Conservation (phyloP, 805 yeast genomes). For the Metschnikowia orientalis region DNA sequence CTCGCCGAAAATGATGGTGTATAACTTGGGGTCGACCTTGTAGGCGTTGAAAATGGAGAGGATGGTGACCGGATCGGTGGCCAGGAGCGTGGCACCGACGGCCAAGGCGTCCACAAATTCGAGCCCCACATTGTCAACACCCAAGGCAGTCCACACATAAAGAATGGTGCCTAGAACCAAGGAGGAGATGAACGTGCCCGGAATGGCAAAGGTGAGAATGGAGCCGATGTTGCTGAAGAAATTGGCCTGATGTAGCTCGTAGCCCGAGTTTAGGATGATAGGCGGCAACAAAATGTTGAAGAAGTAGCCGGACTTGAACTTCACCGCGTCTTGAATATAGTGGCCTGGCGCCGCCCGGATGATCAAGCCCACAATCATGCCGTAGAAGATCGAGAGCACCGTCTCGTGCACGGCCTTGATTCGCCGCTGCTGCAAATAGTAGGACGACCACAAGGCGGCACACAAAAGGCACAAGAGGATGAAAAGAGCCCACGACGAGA, state of each 20-base stretch:
- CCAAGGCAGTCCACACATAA: constrained; percentile 86
- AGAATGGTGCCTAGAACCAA: constrained; percentile 84
- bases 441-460: constrained; percentile 92
- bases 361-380: constrained; percentile 91
- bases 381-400: constrained; percentile 90
- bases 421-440: constrained; percentile 83
- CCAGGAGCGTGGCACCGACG: constrained; percentile 95
- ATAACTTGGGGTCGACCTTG: constrained; percentile 95
- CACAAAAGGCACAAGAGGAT: constrained; percentile 76
- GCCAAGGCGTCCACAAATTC: constrained; percentile 97
- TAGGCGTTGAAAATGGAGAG: constrained; percentile 94
- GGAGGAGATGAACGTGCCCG: constrained; percentile 92
- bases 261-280: constrained; percentile 91
- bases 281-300: constrained; percentile 95
- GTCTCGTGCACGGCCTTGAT: constrained; percentile 98
- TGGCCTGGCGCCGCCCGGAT: constrained; percentile 93
- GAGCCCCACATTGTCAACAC: constrained; percentile 80
- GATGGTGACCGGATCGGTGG: constrained; percentile 98
- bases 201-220: constrained; percentile 89
- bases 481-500: constrained; percentile 95
- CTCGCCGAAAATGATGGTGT: constrained; percentile 97
- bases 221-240: constrained; percentile 90
- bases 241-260: constrained; percentile 92
- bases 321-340: constrained; percentile 93
- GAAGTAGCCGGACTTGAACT: constrained; percentile 90